Evolutionary conservation across 176 grass and related monocot species (phyloP), one percentile per base, ranked within the genome.

Genomic region (Phoenix roebelenii): DNA sequence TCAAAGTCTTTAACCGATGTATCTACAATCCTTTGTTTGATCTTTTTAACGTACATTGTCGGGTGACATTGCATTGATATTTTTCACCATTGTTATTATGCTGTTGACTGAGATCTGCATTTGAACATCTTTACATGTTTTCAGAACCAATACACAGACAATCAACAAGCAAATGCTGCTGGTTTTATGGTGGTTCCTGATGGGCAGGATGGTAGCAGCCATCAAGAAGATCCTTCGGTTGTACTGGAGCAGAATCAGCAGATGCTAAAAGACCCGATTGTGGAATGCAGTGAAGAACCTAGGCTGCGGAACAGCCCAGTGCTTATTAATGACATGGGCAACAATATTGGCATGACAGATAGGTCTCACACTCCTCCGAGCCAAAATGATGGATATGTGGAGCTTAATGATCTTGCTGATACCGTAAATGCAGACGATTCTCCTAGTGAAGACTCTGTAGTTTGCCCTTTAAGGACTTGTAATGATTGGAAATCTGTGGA

Each of bases 131-230:
- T 44, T 44, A 44, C 14, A 7, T 44, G 10, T 44, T 22, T 15
- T 17, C 7, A 57, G 67, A 39, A 64, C 24, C 66, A 89, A 77
- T 66, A 71, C 29, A 63, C 61, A 1, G 25, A 61, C 3, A 59
- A 56, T 68, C 61, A 74, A 64, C 69, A 72, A 50, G 78, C 54
- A 25, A 76, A 44, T 68, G 82, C 71, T 50, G 66, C 50, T 26
- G 26, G 59, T 26, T 44, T 39, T 39, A 63, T 79, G 18, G 80
- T 67, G 14, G 66, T 63, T 62, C 68, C 63, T 57, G 56, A 85
- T 58, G 74, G 18, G 57, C 77, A 75, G 55, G 74, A 73, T 49
- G 79, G 57, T 68, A 24, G 5, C 24, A 65, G 12, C n/a, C 18
- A 12, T 73, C 14, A 16, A 16, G 65, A 44, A 12, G 52, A 68